Conservation (phyloP, 1,284 basidiomycete genomes). For the Ganoderma leucocontextum region DNA sequence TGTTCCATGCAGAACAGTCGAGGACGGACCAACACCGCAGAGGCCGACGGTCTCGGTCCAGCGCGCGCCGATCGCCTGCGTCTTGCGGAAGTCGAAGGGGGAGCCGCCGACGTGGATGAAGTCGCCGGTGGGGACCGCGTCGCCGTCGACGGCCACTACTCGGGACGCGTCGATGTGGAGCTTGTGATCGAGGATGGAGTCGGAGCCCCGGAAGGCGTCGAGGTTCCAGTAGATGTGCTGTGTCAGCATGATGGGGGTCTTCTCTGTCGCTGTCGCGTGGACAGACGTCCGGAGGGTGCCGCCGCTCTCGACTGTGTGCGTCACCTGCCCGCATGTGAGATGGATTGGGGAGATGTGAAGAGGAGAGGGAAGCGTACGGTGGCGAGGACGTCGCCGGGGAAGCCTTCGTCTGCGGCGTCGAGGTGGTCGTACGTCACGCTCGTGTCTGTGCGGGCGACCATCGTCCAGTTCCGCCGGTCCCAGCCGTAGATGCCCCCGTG, state of each 20-base stretch:
- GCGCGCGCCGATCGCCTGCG: conserved; percentile 48
- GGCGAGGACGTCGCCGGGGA: conserved; percentile 60
- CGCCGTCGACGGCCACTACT: conserved; percentile 54
- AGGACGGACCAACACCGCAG: conserved; percentile 47
- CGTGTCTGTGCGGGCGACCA: conserved; percentile 48
- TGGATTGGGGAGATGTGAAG: neutral
- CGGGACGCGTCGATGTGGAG: conserved; percentile 52
- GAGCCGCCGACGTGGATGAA: conserved; percentile 51
- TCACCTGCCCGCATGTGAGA: conserved; percentile 47
- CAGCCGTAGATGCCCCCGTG: conserved; percentile 64
- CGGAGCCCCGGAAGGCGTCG: conserved; percentile 59
- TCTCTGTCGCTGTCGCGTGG: conserved; percentile 54
- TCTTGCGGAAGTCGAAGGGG: conserved; percentile 56
- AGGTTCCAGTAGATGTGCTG: conserved; percentile 67
- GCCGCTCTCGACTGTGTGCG: conserved; percentile 56
- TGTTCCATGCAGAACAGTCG: neutral
- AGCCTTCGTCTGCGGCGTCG: conserved; percentile 60
- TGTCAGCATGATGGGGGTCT: conserved; percentile 68
- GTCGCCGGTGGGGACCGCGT: conserved; percentile 58
- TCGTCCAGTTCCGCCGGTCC: conserved; percentile 64
- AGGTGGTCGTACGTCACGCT: conserved; percentile 60
- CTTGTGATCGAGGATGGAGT: conserved; percentile 54
- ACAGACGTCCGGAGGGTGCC: conserved; percentile 55
- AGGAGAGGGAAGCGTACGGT: conserved; percentile 43
- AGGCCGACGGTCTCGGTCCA: conserved; percentile 52